phyloP scores from a whole-genome alignment of 345 rosid species.

The Noccaea caerulescens region DNA sequence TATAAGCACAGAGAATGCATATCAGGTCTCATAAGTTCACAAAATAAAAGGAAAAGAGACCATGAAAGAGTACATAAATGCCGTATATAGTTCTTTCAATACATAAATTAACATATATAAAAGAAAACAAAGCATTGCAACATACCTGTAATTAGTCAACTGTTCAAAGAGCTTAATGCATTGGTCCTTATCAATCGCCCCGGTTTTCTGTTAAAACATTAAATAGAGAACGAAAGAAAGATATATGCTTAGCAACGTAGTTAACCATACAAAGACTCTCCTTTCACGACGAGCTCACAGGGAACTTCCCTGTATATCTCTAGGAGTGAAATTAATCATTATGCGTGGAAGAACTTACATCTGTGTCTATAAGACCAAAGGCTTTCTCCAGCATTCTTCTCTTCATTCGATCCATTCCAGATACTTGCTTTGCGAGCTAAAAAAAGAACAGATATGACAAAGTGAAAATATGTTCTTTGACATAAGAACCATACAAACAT shows the following conservation, averaged over 20 bases:
- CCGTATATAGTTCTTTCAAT: neutral
- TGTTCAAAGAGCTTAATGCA: conserved; percentile 78
- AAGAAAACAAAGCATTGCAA: conserved; percentile 6
- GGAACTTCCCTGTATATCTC: conserved; percentile 15
- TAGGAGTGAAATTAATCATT: conserved; percentile 22
- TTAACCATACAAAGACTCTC: neutral
- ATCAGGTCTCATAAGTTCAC: conserved; percentile 15
- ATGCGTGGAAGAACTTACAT: conserved; percentile 55
- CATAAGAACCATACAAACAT: conserved; percentile 20
- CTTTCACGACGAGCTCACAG: neutral
- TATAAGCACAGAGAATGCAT: conserved; percentile 24
- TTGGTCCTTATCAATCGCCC: conserved; percentile 71
- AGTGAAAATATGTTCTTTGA: conserved; percentile 5
- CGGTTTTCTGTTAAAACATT: conserved; percentile 56
- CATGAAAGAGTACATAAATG: neutral
- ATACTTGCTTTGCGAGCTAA: conserved; percentile 91
- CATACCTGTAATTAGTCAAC: conserved; percentile 85
- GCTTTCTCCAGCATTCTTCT: conserved; percentile 72
- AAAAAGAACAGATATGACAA: conserved; percentile 26
- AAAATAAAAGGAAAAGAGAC: conserved; percentile 13
- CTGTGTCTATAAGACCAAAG: conserved; percentile 72
- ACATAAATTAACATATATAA: neutral
- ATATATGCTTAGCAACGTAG: conserved; percentile 22
- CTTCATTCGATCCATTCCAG: conserved; percentile 74
- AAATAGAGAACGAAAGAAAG: neutral